Conservation (phyloP, 2,329 filamentous ascomycete genomes). For the Fusarium napiforme region DNA sequence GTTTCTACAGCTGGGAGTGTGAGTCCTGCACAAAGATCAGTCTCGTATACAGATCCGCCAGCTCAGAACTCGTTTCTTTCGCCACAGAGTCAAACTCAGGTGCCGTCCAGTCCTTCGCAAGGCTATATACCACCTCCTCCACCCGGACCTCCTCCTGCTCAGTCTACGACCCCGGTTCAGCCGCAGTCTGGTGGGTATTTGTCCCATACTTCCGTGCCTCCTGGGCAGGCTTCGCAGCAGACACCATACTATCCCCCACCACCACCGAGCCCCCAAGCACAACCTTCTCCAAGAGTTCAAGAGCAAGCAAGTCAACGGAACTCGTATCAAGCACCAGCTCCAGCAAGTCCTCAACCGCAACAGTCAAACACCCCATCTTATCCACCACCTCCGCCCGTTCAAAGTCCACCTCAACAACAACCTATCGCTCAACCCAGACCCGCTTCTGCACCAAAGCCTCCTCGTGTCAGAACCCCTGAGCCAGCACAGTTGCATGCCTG, state of each 20-base stretch:
- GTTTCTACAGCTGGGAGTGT: neutral
- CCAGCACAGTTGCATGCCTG: constrained; percentile 23
- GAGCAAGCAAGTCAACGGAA: neutral
- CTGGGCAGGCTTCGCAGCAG: neutral
- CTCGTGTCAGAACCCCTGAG: constrained; percentile 26
- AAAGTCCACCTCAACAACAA: neutral
- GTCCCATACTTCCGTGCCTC: neutral
- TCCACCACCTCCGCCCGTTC: neutral
- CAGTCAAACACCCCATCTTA: neutral
- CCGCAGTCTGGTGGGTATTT: neutral
- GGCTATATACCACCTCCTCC: constrained; percentile 3
- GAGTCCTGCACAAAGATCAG: neutral
- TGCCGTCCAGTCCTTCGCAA: neutral
- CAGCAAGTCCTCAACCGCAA: neutral
- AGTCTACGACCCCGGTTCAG: neutral
- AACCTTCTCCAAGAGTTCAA: neutral
- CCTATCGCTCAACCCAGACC: neutral
- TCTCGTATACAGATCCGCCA: neutral
- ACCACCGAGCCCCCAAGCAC: neutral
- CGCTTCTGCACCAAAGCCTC: neutral
- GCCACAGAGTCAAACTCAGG: neutral
- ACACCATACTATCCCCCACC: neutral
- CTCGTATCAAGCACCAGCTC: neutral
- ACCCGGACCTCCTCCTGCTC: constrained; percentile 13
- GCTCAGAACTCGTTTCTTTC: neutral